phyloP scores from a whole-genome alignment of 2,329 filamentous ascomycete genomes.

The Fusarium kyushuense region DNA sequence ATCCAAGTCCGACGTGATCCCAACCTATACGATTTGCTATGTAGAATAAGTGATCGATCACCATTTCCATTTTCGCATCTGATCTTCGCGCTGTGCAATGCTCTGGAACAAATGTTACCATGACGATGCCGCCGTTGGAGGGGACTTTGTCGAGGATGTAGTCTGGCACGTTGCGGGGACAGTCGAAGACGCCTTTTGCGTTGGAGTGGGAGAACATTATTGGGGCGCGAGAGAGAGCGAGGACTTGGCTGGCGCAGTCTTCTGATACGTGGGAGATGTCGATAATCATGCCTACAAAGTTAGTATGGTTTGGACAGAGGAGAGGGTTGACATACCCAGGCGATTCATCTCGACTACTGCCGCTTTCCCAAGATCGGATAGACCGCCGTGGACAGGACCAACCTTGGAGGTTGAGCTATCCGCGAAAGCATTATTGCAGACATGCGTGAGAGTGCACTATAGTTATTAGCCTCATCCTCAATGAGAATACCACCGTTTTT shows the following conservation, averaged over 20 bases:
- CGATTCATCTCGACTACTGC: slow-evolving; percentile 19
- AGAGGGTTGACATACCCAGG: neutral
- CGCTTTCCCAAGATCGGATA: slow-evolving; percentile 1
- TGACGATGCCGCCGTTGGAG: neutral
- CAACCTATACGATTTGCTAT: neutral
- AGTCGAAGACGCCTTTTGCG: slow-evolving; percentile 8
- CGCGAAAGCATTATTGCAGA: slow-evolving; percentile 7
- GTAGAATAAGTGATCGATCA: slow-evolving; percentile 13
- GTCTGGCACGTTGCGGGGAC: neutral
- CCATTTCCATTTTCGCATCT: slow-evolving; percentile 17
- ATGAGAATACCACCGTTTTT: rapidly evolving
- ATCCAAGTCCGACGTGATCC: slow-evolving; percentile 7
- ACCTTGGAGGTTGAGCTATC: slow-evolving; percentile 16
- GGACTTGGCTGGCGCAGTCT: neutral
- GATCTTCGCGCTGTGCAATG: neutral
- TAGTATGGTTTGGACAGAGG: rapidly evolving
- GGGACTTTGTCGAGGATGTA: neutral
- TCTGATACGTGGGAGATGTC: slow-evolving; percentile 8
- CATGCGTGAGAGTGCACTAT: slow-evolving; percentile 3
- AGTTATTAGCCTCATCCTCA: rapidly evolving
- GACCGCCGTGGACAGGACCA: neutral
- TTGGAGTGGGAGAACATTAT: slow-evolving; percentile 23
- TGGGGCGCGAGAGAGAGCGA: neutral
- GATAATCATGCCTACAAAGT: neutral
- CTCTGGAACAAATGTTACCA: slow-evolving; percentile 14